Base-by-base conservation (phyloP, 805 yeast genomes). In the Lipomyces spencermartinsiae region DNA sequence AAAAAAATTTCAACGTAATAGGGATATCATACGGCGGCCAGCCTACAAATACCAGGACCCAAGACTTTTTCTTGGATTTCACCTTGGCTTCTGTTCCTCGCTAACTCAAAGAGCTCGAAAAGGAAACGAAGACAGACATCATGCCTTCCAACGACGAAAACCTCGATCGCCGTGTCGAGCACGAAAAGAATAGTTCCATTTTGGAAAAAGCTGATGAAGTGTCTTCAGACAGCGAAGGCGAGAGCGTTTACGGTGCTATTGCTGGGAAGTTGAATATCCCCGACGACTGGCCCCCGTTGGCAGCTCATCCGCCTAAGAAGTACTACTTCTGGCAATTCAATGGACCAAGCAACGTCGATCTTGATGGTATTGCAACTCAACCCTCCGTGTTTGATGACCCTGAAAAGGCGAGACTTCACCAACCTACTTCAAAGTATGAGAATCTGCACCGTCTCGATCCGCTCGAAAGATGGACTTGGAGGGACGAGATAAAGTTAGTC, bases 381-480 rank as follows among this genome's bases (percentile, higher is more conserved):
- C 71, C 68, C 1, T 71, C 74, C 4, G 73, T 71, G 7, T 71
- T 54, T 53, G 74, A 71, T 37, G 74, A 71, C 62, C 74, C 74
- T 4, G 74, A 65, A 6, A 59, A 57, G 46, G 69, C 64, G 8
- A 55, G 22, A n/a, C 39, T 19, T n/a, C 58, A 49, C 25, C 66
- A 61, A 34, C 74, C 74, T 12, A 57, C 51, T 49, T 37, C 49
- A n/a, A 34, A 53, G n/a, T 71, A 69, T 31, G 74, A 71, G 51
- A 71, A 79, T 37, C 37, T 69, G 37, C 78, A 80, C 46, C 80
- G 80, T 29, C 84, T 88, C 73, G 91, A 89, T 74, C 89, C 91
- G 0, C 80, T 80, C 0, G 82, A 86, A 53, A 80, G 81, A 9
- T 88, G 91, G 92, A 79, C 84, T 0, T 70, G 72, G n/a, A 77